Evolutionary conservation across 2,329 filamentous ascomycete species (phyloP), one percentile per base, ranked within the genome.

Genomic region (Epichloe gansuensis): DNA sequence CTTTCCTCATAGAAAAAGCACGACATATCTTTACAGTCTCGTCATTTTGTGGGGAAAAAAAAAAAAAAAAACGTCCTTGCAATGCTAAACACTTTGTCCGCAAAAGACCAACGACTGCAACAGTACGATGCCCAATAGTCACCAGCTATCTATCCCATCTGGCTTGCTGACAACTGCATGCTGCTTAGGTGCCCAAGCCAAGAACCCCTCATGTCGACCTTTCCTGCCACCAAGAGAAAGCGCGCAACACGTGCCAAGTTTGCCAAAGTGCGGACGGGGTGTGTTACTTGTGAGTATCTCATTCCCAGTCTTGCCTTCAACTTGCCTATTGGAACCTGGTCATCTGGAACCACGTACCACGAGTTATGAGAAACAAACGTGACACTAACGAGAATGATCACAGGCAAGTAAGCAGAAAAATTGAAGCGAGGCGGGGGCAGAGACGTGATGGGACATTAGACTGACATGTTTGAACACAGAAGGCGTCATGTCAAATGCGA

Each of bases 401-500:
- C 47, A 54, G 47, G 52, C 52, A 55, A 55, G 53, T 55, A 48
- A 34, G 53, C 46, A 54, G 5, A 12, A 17, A 3, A 3, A 21
- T 21, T 43, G 17, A 17, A 12, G 34, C 13, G n/a, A 38, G 21
- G 9, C 9, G 21, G 17, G 1, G 21, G 13, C 17, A 21, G 28
- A 51, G 1, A 13, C 31, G 5, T 15, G 21, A 39, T 45, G 34
- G 34, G 17, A 37, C 3, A 39, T 9, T 13, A 11, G 25, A 11
- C 45, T 56, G 50, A 52, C 54, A 52, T 50, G 47, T 8, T 37
- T 13, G 2, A 34, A 39, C 28, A 34, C 46, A 68, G 65, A 54
- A 62, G 60, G 50, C 61, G 65, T 13, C 66, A 68, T 47, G 62
- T 68, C 35, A 68, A 68, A 51, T 68, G 65, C 55, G 66, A 69